Evolutionary conservation across 352 stramenopile species (phyloP).

Genomic region (Globisporangium alternatum): DNA sequence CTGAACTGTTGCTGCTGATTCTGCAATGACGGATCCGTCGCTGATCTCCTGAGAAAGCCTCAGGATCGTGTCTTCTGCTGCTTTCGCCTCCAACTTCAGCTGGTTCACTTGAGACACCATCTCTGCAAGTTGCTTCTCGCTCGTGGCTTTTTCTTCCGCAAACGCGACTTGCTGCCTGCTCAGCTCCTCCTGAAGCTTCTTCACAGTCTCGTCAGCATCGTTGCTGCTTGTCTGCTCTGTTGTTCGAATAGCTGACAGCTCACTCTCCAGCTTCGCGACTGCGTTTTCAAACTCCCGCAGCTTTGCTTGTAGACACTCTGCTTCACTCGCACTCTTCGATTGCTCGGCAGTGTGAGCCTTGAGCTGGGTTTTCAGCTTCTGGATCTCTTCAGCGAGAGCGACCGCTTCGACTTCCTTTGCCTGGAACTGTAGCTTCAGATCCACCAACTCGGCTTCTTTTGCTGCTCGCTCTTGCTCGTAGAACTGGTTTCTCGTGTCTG

Average conservation of each 20-base stretch:
- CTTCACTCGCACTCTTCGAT: conserved; percentile 15
- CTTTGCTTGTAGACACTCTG: conserved; percentile 1
- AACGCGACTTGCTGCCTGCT: neutral
- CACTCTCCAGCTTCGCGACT: conserved; percentile 4
- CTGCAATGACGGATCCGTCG: neutral
- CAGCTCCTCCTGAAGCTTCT: neutral
- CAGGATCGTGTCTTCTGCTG: conserved; percentile 1
- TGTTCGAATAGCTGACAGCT: conserved; percentile 1
- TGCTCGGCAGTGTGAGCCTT: conserved; percentile 27
- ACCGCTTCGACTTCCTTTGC: conserved; percentile 21
- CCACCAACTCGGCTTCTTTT: conserved; percentile 10
- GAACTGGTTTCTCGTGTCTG: neutral
- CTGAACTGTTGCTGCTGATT: neutral
- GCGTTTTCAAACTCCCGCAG: neutral
- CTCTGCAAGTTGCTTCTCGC: neutral
- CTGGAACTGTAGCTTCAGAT: conserved; percentile 23
- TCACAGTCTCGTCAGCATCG: neutral
- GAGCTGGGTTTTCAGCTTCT: conserved; percentile 22
- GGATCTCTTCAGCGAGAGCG: conserved; percentile 25
- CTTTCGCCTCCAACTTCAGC: neutral
- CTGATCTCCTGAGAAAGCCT: conserved; percentile 7
- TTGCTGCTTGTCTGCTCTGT: neutral
- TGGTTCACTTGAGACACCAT: conserved; percentile 1
- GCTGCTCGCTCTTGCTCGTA: conserved; percentile 1
- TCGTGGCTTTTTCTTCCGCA: neutral